Evolutionary conservation across 2,329 filamentous ascomycete genomes (phyloP).

Genomic region (Nectriaceae sp.): DNA sequence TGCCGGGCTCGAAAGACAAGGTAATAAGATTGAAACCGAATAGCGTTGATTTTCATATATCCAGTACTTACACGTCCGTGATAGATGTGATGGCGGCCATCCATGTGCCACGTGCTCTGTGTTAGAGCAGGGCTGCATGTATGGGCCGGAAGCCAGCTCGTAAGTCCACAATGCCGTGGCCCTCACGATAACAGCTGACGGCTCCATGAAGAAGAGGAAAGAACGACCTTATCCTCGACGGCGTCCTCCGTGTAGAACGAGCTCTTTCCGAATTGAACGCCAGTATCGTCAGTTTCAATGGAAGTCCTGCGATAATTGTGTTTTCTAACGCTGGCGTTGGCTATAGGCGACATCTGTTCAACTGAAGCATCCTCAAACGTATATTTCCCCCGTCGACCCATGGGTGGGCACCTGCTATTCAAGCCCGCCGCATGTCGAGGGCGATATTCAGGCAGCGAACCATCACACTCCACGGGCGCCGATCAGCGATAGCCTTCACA

Average conservation of each 20-base stretch:
- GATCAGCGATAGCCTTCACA: no score
- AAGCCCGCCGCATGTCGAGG: no score
- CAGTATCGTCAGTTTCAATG: constrained; percentile 34
- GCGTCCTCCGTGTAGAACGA: constrained; percentile 49
- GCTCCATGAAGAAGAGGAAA: constrained; percentile 43
- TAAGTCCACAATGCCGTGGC: constrained; percentile 27
- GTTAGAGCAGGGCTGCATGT: constrained; percentile 41
- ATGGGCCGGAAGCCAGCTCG: constrained; percentile 46
- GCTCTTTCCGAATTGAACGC: constrained; percentile 47
- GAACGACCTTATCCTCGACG: constrained; percentile 53
- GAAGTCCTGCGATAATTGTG: no score
- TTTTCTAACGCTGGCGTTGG: background rate
- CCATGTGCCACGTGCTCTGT: constrained; percentile 44
- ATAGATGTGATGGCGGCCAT: constrained; percentile 49
- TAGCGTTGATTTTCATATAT: background rate
- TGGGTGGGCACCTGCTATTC: no score
- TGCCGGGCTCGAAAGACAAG: constrained; percentile 51
- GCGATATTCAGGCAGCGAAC: no score
- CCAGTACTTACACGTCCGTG: constrained; percentile 8
- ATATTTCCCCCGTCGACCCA: no score
- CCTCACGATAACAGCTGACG: constrained; percentile 7
- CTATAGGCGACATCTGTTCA: constrained; percentile 15
- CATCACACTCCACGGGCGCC: no score
- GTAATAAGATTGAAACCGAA: constrained; percentile 29
- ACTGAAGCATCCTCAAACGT: constrained; percentile 6